Evolutionary conservation across 306 rosid genomes (phyloP).

Genomic region (Luffa acutangula): DNA sequence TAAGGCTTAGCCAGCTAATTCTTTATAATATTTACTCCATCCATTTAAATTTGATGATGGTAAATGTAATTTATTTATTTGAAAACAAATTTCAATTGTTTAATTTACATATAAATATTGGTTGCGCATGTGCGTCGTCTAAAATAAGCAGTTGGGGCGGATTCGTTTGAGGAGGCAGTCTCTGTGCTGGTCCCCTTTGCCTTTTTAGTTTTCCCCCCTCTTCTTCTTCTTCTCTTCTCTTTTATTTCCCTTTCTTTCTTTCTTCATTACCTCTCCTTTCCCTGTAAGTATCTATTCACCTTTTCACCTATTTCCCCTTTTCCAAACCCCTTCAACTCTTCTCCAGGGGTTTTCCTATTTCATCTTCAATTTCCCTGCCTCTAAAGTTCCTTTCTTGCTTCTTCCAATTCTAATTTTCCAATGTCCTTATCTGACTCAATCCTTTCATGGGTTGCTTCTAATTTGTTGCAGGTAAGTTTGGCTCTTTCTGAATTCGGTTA

Average conservation of each 20-base stretch:
- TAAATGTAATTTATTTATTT: no score
- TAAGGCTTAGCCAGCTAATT: no score
- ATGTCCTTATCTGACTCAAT: background rate
- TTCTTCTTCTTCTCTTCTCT: background rate
- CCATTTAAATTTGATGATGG: no score
- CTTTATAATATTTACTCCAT: no score
- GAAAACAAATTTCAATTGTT: no score
- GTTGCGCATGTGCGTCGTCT: background rate
- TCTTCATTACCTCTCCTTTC: background rate
- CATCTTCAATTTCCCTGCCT: background rate
- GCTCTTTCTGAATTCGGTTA: background rate
- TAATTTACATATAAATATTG: no score
- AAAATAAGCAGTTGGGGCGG: background rate
- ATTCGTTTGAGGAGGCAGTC: constrained; percentile 10
- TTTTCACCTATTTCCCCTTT: background rate
- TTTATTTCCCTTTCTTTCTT: background rate
- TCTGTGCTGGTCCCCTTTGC: background rate
- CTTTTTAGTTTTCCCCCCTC: background rate
- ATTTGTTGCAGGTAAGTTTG: background rate
- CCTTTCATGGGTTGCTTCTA: background rate
- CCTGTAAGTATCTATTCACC: background rate
- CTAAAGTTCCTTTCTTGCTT: background rate
- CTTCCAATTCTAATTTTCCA: background rate
- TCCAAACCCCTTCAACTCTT: background rate
- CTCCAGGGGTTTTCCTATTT: background rate